Evolutionary conservation across 495 filamentous ascomycete species (phyloP), one percentile per base, ranked within the genome.

Genomic region (Trichoderma asperelloides): DNA sequence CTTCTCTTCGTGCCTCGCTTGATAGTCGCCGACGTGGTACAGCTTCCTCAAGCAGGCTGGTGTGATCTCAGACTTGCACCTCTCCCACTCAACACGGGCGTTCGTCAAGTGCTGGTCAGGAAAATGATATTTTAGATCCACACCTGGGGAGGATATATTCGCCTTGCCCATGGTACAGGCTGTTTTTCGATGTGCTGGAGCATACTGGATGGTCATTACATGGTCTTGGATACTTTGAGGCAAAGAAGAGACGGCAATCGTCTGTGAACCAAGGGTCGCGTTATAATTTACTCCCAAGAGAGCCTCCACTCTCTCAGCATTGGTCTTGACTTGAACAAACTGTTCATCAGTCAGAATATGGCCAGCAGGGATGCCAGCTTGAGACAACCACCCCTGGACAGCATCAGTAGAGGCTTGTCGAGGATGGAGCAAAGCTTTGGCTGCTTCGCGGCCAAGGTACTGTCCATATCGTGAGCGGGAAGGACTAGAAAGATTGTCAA

Each of bases 401-500:
- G 75, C 72, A 11, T 74, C 66, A 15, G 77, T 72, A 5, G 81
- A 78, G 8, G 78, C 74, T n/a, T 73, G 68, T 1, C 73, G 75
- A 2, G 87, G 85, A 63, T 76, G 78, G 63, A 88, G 68, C 67
- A 85, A 77, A 0, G 77, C 74, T 63, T 76, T 77, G 63, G 87
- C 73, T 68, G 86, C 79, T 23, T 86, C 79, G n/a, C 81, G 79
- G 65, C 80, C 83, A 79, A 91, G 81, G 67, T 91, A 84, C 62
- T 83, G 74, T 1, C 89, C 89, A 73, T 91, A 91, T 4, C 73
- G 77, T 3, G 79, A 74, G 68, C 88, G 81, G 4, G 78, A 79
- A 3, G 89, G 89, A 3, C 84, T 86, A 21, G 87, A 87, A 39
- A 92, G 78, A 11, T 87, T 82, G 40, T 87, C 77, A 27, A 90